Conservation (phyloP, 257 asterid genomes). For the Scutellaria baicalensis region DNA sequence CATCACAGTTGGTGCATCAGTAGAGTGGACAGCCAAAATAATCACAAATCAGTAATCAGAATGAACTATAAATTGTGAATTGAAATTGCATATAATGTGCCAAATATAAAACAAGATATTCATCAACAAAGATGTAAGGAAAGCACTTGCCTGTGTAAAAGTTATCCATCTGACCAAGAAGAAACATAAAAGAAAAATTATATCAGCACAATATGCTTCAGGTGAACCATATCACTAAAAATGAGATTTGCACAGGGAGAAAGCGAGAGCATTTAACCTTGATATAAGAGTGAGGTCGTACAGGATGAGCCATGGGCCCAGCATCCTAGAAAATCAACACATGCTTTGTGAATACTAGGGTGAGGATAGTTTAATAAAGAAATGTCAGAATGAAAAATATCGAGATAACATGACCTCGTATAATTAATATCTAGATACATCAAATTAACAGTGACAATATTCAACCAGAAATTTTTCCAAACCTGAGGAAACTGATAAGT, state of each 20-base stretch:
- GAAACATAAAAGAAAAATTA: conserved; percentile 11
- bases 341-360: not conserved
- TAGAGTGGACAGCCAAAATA: conserved; percentile 18
- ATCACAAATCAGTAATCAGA: conserved; percentile 12
- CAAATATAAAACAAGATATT: not conserved
- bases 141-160: conserved; percentile 66
- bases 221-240: not conserved
- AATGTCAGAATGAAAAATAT: not conserved
- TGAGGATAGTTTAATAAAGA: not conserved
- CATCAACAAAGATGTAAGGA: not conserved
- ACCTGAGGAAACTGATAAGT: conserved; percentile 80
- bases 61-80: not conserved
- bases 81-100: not conserved
- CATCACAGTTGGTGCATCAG: conserved; percentile 23
- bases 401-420: not conserved
- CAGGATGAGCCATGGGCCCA: conserved; percentile 95
- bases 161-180: conserved; percentile 70
- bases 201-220: not conserved
- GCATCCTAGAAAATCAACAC: conserved; percentile 53
- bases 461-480: not conserved
- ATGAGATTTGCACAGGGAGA: not conserved
- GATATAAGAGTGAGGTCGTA: conserved; percentile 76
- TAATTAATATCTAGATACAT: not conserved
- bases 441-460: not conserved
- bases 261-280: conserved; percentile 33